These are phyloP conservation scores for Solanum chiquidenum DNA, from an alignment of 257 asterid genomes.

Conservation along the genomic window DNA sequence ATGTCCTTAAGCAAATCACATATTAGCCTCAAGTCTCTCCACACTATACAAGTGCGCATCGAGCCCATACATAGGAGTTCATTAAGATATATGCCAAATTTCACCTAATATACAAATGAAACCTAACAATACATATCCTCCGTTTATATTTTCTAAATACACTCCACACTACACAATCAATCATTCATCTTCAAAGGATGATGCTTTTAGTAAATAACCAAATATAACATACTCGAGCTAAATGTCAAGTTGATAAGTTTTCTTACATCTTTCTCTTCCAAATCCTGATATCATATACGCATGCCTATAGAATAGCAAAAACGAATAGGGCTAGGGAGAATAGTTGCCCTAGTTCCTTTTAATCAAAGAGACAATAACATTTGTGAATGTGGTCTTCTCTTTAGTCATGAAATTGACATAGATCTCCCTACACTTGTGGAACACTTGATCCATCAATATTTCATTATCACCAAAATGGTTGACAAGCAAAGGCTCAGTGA, in stretches of 20 bases:
- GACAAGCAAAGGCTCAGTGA: conserved; percentile 42
- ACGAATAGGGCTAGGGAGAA: not conserved
- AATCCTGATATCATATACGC: too few relatives aligned
- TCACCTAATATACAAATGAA: not conserved
- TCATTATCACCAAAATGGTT: conserved; percentile 35
- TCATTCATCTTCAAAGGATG: not conserved
- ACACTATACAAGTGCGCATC: too few relatives aligned
- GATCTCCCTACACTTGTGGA: conserved; percentile 15
- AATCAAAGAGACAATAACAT: conserved; percentile 1
- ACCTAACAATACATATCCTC: not conserved
- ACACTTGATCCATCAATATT: conserved; percentile 26
- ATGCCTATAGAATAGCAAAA: not conserved
- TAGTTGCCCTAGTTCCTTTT: not conserved
- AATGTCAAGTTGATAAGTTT: not conserved
- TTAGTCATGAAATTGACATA: conserved; percentile 2
- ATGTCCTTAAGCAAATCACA: not conserved
- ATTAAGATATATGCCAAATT: not conserved
- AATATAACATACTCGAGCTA: not conserved
- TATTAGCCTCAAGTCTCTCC: not conserved
- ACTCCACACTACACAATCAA: not conserved
- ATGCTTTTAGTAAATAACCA: not conserved
- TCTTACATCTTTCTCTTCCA: not conserved
- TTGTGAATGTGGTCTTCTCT: conserved; percentile 7
- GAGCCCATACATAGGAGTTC: not conserved
- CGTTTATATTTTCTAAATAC: not conserved